Percentiles rank a stretch among this genome's conserved stretches.
Conservation (phyloP, 2,329 filamentous ascomycete genomes). For the Chaetomiaceae sp. region DNA sequence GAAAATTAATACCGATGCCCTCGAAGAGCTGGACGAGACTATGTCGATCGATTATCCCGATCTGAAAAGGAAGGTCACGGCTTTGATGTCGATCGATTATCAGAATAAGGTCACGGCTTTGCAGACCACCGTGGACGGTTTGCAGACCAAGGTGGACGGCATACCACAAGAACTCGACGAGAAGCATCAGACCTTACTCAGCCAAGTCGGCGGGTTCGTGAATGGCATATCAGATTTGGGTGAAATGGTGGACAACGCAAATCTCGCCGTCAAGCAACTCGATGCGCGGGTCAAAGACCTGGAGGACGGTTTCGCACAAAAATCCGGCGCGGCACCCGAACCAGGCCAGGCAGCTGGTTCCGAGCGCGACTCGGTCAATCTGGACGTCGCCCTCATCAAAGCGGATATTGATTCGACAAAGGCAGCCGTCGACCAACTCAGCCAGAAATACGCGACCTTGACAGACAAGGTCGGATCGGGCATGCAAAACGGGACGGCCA, state of each 20-base stretch:
- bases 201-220: neutral
- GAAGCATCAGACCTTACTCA: neutral
- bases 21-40: conserved; percentile 10
- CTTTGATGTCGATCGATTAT: conserved; percentile 13
- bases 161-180: conserved; percentile 1
- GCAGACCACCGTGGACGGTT: neutral
- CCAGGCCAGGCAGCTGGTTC: neutral
- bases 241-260: neutral
- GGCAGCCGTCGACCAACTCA: neutral
- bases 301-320: neutral
- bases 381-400: neutral
- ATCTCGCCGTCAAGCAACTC: neutral
- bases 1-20: conserved; percentile 11
- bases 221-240: neutral
- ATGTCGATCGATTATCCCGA: conserved; percentile 14
- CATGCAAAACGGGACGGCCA: neutral
- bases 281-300: conserved; percentile 2
- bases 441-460: neutral
- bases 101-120: neutral
- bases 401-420: neutral
- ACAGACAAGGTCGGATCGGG: neutral
- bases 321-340: neutral
- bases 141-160: conserved; percentile 8
- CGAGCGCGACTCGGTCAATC: neutral
- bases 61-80: conserved; percentile 5